Base-by-base conservation (phyloP, 768 basidiomycete species). In the Strobilomyces confusus region DNA sequence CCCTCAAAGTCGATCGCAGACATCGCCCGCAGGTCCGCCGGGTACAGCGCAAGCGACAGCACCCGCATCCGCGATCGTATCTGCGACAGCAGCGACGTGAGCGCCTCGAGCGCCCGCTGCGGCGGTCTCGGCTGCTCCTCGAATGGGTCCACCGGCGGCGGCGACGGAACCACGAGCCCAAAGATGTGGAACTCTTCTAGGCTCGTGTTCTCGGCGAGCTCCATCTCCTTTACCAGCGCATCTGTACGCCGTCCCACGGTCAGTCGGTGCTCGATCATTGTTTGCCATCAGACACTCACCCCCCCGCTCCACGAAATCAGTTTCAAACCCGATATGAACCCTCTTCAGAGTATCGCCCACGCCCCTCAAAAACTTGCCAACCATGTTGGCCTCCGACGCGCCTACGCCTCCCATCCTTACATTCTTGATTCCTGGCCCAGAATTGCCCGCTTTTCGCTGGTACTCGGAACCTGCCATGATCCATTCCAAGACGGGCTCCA, bases 181-280 rank as follows among this genome's bases (percentile, higher is more conserved):
- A 72, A 71, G 25, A 69, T 57, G 51, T 71, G 69, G 37, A 67
- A 53, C 49, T 68, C 69, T 45, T 60, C 60, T 25, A 69, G 57
- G 41, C 48, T 55, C 25, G 48, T 57, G 44, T 68, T 71, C 17
- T 58, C 50, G 0, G 62, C 52, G 17, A 69, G 68, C 17, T 60
- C 52, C 30, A 71, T 60, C 23, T 69, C 64, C 22, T 47, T 59
- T 34, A 70, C 62, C 37, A 71, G 43, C 9, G 44, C 51, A 48
- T 62, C 68, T 69, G 49, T 29, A 38, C 26, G 29, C 20, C 20
- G 13, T 32, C 23, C n/a, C 26, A 34, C 5, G 23, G 45, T 68
- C 42, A 66, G 57, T 54, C 23, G n/a, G 29, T 17, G 3, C 3
- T 13, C 30, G 17, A 30, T 32, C 17, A n/a, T 1, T 1, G 12